phyloP scores from a whole-genome alignment of 2,329 filamentous ascomycete genomes.

The Colletotrichum lindemuthianum region DNA sequence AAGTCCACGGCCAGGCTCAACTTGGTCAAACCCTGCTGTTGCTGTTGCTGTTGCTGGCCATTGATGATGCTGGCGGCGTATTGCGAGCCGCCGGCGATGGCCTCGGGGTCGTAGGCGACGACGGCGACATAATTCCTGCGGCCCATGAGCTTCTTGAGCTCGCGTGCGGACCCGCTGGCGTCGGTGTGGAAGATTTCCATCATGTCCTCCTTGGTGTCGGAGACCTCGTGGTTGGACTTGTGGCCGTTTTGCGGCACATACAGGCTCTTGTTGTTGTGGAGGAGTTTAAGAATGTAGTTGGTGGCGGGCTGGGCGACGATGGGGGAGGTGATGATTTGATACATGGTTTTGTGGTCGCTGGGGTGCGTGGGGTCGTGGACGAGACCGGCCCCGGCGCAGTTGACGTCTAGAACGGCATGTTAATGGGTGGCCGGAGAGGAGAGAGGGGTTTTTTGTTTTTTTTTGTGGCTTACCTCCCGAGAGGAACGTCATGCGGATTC shows the following conservation, averaged over 20 bases:
- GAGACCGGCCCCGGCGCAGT: constrained; percentile 89
- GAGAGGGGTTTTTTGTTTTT: neutral
- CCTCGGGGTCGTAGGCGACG: constrained; percentile 92
- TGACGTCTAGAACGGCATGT: constrained; percentile 69
- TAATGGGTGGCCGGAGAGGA: constrained; percentile 33
- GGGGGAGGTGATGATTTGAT: constrained; percentile 92
- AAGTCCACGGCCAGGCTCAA: constrained; percentile 94
- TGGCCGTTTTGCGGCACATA: constrained; percentile 92
- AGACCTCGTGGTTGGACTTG: constrained; percentile 75
- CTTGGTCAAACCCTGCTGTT: constrained; percentile 63
- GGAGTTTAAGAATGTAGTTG: constrained; percentile 87
- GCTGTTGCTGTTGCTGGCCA: constrained; percentile 41
- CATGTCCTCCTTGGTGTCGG: constrained; percentile 99
- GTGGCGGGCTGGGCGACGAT: constrained; percentile 91
- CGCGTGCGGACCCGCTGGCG: constrained; percentile 82
- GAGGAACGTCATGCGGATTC: constrained; percentile 94
- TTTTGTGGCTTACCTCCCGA: constrained; percentile 73
- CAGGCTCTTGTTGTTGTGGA: constrained; percentile 93
- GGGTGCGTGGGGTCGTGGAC: constrained; percentile 94
- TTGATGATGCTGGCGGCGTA: constrained; percentile 45
- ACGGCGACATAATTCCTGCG: constrained; percentile 92
- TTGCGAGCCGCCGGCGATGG: constrained; percentile 53
- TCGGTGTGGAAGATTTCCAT: constrained; percentile 99
- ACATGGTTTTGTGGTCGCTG: constrained; percentile 98
- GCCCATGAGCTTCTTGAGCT: constrained; percentile 93